Evolutionary conservation across 208 protist genomes (phyloP), one percentile per base, ranked within the genome.

Genomic region (Naegleria lovaniensis): DNA sequence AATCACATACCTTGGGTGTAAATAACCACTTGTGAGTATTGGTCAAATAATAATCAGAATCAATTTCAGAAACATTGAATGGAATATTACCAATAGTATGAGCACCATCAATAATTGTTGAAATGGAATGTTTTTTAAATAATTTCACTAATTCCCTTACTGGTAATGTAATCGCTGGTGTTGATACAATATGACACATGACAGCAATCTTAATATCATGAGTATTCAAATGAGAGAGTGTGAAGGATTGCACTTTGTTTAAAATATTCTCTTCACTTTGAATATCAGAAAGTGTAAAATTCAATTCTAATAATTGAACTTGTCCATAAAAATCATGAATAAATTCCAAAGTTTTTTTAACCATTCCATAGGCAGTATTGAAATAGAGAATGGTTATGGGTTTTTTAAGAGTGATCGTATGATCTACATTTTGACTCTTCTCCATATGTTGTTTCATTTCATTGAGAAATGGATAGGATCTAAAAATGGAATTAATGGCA

Each of bases 11-110:
- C 25, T 85, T 85, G 43, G 83, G 83, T 19, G 39, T 85, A 38
- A 51, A 85, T 29, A 85, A 51, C 83, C 83, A 85, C 16, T 85
- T 85, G n/a, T 85, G 83, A n/a, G 36, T 22, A 33, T 85, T 85
- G 2, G 36, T 7, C 0, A 48, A 15, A 48, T 85, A 85, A 33
- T 48, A 85, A 85, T 85, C 83, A 38, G 83, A 22, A 19, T 29
- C 38, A 43, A 85, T 43, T 40, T 85, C 83, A 25, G 83, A 43
- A 40, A 85, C 40, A 33, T 85, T 48, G 40, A 85, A 29, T 85
- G 83, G 38, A 43, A 85, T 85, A n/a, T 43, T 40, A 85, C 83
- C 83, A 39, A 85, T 85, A 29, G 16, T 39, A 51, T 85, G 83
- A 39, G 83, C 83, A 85, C 83, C 83, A 85, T 85, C 83, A 5